phyloP scores from a whole-genome alignment of 768 basidiomycete genomes.

The Mycena vulgaris region DNA sequence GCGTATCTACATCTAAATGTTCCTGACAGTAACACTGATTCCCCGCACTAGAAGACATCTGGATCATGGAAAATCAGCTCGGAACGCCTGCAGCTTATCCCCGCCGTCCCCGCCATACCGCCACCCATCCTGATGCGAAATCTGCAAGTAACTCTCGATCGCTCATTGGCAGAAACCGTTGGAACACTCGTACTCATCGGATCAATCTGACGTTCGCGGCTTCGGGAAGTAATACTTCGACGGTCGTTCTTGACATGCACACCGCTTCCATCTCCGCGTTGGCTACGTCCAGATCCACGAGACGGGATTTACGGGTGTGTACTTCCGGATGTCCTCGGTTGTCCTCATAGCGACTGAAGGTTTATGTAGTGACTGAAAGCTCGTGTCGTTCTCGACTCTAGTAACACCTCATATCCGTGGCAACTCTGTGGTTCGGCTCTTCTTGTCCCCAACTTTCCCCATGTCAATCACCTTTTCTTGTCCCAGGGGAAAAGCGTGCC shows the following conservation, averaged over 20 bases:
- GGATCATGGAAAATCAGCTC: no score
- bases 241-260: conserved; percentile 2
- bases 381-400: no score
- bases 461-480: no score
- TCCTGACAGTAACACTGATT: conserved; percentile 1
- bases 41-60: no score
- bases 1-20: background rate
- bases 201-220: background rate
- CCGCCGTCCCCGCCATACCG: background rate
- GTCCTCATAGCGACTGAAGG: background rate
- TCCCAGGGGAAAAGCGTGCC: no score
- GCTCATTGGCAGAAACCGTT: conserved; percentile 8
- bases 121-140: background rate
- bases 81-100: background rate
- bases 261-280: background rate
- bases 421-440: no score
- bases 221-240: background rate
- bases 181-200: conserved; percentile 22
- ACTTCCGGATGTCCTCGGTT: no score
- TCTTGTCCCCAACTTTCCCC: no score
- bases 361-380: no score
- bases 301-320: background rate
- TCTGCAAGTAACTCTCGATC: background rate
- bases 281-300: background rate
- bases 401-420: no score